Base-by-base conservation (phyloP, 2,329 filamentous ascomycete genomes). In the Penicillium sp. region DNA sequence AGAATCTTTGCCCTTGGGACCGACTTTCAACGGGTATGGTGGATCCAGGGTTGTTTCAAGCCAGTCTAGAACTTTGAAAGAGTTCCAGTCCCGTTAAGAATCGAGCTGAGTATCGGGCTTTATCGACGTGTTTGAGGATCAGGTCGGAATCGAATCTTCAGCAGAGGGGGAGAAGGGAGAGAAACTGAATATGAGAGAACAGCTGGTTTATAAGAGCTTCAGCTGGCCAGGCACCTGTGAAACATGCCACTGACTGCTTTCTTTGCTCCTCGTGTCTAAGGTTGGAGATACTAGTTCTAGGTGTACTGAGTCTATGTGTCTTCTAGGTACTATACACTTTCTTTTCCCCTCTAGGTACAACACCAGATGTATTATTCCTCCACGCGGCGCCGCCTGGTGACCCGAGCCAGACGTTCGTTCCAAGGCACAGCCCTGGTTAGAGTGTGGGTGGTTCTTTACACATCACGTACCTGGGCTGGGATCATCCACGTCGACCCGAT, bases 311-410 rank as follows among this genome's bases (percentile, higher is more conserved):
- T 15, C 44, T 17, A 47, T 28, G 15, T 28, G 22, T 17, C 24
- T 6, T n/a, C 15, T n/a, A 10, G 15, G 44, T 17, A 47, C 44
- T 47, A 17, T 28, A 17, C 24, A 8, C 3, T 12, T 26, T 7
- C 13, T 44, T 12, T 33, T 12, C 12, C 9, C 12, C 15, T 47
- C 26, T 1, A 22, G 28, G 30, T 49, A 30, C 26, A 12, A 10
- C 15, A 54, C 37, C 35, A 1, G 12, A 17, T 1, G 38, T 47
- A 47, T 42, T 47, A 47, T 42, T 30, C 17, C 45, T 62, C 66
- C 68, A 69, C 66, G 66, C 64, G 68, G 66, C 59, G 53, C 22
- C 38, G 33, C 66, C 68, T 19, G 66, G 53, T 70, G 68, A 70
- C 68, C 68, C 26, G 28, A 17, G 51, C 28, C 12, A 60, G 37